Conservation (phyloP, 2,329 filamentous ascomycete species). For the Periglandula ipomoeae region DNA sequence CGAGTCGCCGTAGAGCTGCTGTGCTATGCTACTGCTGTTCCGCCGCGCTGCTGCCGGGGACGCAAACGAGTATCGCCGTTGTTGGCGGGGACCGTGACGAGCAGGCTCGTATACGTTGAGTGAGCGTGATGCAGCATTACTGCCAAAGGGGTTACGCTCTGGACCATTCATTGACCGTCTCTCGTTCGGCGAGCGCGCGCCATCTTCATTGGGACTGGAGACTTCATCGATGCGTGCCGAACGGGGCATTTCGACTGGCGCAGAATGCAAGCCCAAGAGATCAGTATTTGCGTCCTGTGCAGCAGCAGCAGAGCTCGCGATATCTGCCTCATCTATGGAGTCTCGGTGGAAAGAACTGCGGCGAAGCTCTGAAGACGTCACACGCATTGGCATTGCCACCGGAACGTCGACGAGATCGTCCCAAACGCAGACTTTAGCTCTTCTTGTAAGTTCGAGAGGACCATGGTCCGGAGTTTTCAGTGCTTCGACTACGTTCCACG, state of each 20-base stretch:
- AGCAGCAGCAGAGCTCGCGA: slow-evolving; percentile 37
- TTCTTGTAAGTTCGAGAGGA: slow-evolving; percentile 81
- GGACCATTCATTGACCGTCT: slow-evolving; percentile 11
- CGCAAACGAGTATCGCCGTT: slow-evolving; percentile 46
- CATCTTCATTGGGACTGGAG: slow-evolving; percentile 33
- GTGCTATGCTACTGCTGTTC: slow-evolving; percentile 41
- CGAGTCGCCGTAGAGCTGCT: slow-evolving; percentile 40
- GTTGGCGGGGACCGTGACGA: slow-evolving; percentile 32
- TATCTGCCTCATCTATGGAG: slow-evolving; percentile 78
- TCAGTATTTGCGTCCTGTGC: slow-evolving; percentile 41
- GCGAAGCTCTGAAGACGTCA: slow-evolving; percentile 75
- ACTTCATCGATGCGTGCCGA: slow-evolving; percentile 64
- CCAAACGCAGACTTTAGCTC: slow-evolving; percentile 92
- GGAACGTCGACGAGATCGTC: slow-evolving; percentile 95
- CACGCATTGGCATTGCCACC: slow-evolving; percentile 81
- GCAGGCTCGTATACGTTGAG: slow-evolving; percentile 37
- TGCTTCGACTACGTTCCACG: slow-evolving; percentile 98
- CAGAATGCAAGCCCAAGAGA: slow-evolving; percentile 57
- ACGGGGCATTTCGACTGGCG: slow-evolving; percentile 59
- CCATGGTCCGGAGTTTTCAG: slow-evolving; percentile 89
- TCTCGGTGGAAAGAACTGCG: slow-evolving; percentile 44
- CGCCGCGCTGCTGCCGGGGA: slow-evolving; percentile 36
- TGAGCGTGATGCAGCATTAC: slow-evolving; percentile 31
- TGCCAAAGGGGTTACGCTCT: slow-evolving; percentile 7
- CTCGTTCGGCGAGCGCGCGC: slow-evolving; percentile 30